Evolutionary conservation across 768 basidiomycete genomes (phyloP).

Genomic region (Lactarius psammicola): DNA sequence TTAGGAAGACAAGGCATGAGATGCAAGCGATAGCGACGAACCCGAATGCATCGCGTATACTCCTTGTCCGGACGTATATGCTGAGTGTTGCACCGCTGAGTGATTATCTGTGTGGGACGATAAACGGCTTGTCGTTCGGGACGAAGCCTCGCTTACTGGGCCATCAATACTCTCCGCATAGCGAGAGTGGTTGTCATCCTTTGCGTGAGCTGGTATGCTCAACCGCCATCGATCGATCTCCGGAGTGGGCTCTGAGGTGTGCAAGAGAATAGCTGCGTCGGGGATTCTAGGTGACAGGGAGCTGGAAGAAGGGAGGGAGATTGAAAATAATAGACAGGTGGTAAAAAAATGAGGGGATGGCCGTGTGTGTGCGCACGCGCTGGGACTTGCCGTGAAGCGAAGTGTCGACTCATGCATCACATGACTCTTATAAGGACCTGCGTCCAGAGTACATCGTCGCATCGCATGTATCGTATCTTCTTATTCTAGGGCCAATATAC

Average conservation of each 20-base stretch:
- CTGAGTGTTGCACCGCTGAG: conserved; percentile 4
- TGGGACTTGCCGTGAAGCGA: no score
- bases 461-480: no score
- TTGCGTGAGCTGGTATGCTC: not conserved
- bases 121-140: conserved; percentile 15
- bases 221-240: conserved; percentile 22
- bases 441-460: no score
- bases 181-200: not conserved
- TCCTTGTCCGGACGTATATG: not conserved
- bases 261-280: no score
- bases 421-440: no score
- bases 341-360: no score
- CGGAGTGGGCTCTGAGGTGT: not conserved
- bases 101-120: conserved; percentile 10
- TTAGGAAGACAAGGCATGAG: not conserved
- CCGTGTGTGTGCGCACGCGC: no score
- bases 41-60: not conserved
- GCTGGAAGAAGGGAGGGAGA: not conserved
- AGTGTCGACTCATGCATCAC: no score
- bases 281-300: not conserved
- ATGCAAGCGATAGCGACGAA: conserved; percentile 16
- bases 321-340: no score
- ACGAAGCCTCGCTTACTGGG: not conserved
- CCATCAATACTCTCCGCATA: conserved; percentile 5
- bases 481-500: no score